Base-by-base conservation (phyloP, 331 rosid species). In the Rosa hybrid region DNA sequence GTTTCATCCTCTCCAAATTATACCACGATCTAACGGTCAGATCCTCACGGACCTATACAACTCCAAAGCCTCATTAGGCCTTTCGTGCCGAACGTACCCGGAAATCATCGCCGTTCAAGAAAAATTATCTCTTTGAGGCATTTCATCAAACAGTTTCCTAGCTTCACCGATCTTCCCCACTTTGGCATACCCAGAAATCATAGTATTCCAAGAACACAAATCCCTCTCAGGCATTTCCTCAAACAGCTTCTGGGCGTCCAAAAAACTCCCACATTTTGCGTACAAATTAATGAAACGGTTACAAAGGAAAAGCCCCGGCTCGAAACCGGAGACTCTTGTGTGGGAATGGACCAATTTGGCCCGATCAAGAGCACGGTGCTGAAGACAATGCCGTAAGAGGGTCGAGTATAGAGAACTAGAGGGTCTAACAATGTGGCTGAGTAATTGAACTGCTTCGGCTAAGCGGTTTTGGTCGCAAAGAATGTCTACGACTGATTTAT, bases 121-220 rank as follows among this genome's bases (percentile, higher is more conserved):
- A 78, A 89, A 90, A 74, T 82, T 75, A 85, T 92, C 94, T 72
- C 90, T 90, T 6, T 79, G 75, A 10, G 90, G 87, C 93, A 87
- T 92, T 87, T 87, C 87, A 79, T 83, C 86, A 21, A 90, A 90
- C 92, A 92, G 44, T 14, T 83, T 89, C 83, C 91, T 74, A 42
- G 93, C 93, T 21, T 83, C 70, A 12, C 74, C 75, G 68, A 92
- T 83, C 62, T 62, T 25, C 48, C 94, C 90, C 54, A 71, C 38
- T 54, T 83, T 90, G 5, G 89, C 90, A 82, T 84, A 90, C 5
- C 90, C 97, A 12, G 89, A 82, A 12, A 91, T 90, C 90, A 91
- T 72, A 9, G 87, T 90, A 67, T 91, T 91, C 97, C 97, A 90
- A 49, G 97, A 85, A 82, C 97, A 91, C 90, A 90, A 87, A 82